Base-by-base conservation (phyloP, 1,284 basidiomycete genomes). In the Malassezia slooffiae region DNA sequence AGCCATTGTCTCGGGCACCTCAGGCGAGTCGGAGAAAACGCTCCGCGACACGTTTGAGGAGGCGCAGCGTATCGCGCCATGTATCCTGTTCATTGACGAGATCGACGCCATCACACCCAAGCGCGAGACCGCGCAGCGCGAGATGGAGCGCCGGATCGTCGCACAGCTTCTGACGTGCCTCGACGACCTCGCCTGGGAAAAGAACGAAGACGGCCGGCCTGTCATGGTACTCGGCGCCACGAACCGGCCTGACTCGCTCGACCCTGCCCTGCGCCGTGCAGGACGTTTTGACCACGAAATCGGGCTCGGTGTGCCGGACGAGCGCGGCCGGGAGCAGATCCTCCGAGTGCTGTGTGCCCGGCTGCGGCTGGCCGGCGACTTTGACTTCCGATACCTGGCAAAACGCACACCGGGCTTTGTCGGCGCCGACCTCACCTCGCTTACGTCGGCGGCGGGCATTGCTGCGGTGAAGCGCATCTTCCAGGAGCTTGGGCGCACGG, bases 51-150 rank as follows among this genome's bases (percentile, higher is more conserved):
- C 87, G 0, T 97, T 97, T 65, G 91, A 95, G 17, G 62, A 69
- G 41, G 66, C 64, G 4, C 50, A 58, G 16, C 46, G 47, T 9
- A 57, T 66, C 11, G 64, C 64, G 0, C 66, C 66, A 3, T 63
- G 59, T 48, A 69, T 69, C 22, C 50, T 69, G 16, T 69, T 69
- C 44, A 57, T 69, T 37, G 91, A 97, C 70, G 91, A 96, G 70
- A 93, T 97, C 26, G 91, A 97, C 62, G 88, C 91, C 5, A 93
- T 97, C 57, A 96, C 90, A 1, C 88, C 88, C 0, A 97, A 97
- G 72, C 76, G 91, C 50, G 91, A 96, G 72, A 96, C 85, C 53
- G 91, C 91, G 0, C 60, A 60, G 35, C 49, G 91, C 50, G 91
- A 97, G 73, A 97, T 96, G 91, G 91, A 97, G 63, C 75, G 90